Percentiles rank a stretch among this genome's conserved stretches.
Evolutionary conservation across 805 yeast species (phyloP).

Genomic region (Peterozyma xylosa): DNA sequence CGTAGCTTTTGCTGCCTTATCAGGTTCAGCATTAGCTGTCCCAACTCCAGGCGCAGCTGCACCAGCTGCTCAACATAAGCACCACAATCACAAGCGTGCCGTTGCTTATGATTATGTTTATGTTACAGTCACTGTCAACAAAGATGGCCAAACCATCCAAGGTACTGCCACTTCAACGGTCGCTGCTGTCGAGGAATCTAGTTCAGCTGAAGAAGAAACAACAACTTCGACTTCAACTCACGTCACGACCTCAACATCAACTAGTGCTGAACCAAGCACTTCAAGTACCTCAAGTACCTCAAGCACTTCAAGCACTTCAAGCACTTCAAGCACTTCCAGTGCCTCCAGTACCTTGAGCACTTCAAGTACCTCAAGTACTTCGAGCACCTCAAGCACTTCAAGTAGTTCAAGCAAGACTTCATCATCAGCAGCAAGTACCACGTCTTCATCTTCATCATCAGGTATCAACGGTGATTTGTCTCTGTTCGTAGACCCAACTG

Average conservation of each 20-base stretch:
- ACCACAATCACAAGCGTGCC: constrained; percentile 56
- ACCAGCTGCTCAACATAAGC: constrained; percentile 43
- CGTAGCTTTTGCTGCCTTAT: constrained; percentile 18
- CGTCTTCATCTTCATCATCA: constrained; percentile 25
- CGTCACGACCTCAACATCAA: constrained; percentile 11
- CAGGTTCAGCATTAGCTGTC: constrained; percentile 18
- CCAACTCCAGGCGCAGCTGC: constrained; percentile 25
- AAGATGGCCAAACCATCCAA: constrained; percentile 36
- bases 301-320: constrained; percentile 16
- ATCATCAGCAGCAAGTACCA: constrained; percentile 16
- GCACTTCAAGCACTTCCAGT: constrained; percentile 13
- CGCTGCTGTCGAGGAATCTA: constrained; percentile 13
- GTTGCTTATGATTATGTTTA: constrained; percentile 39
- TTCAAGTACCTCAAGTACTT: constrained; percentile 17
- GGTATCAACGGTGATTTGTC: constrained; percentile 50
- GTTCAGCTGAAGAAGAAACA: constrained; percentile 19
- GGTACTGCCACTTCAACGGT: constrained; percentile 22
- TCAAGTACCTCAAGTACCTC: constrained; percentile 8
- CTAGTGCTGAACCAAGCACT: constrained; percentile 16
- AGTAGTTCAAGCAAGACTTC: constrained; percentile 19
- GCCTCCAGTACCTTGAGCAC: constrained; percentile 18
- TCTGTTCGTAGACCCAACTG: constrained; percentile 48
- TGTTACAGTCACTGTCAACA: constrained; percentile 47
- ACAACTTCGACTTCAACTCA: constrained; percentile 20
- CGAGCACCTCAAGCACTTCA: constrained; percentile 24